These are phyloP conservation scores for Aspergillus incahuasiensis DNA, from an alignment of 495 filamentous ascomycete species.

Conservation along the genomic window DNA sequence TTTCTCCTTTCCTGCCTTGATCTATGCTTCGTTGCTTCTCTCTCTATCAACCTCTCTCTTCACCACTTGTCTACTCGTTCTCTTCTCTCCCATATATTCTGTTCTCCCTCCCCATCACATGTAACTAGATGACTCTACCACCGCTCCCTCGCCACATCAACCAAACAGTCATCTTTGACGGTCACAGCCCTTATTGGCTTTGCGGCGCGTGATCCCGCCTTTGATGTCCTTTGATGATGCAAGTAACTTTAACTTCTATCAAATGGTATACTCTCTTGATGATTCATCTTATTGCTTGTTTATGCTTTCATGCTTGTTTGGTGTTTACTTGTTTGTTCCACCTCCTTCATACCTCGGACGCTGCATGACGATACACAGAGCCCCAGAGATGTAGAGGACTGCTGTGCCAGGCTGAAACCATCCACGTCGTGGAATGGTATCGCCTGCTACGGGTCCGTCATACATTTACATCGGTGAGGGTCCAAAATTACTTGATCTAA, in stretches of 20 bases:
- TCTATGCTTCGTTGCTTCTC: background rate
- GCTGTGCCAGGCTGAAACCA: constrained; percentile 18
- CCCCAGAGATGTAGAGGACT: constrained; percentile 26
- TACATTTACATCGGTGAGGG: constrained; percentile 36
- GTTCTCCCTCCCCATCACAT: background rate
- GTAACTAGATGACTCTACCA: background rate
- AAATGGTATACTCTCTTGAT: background rate
- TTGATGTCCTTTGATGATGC: constrained; percentile 12
- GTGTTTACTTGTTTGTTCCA: constrained; percentile 2
- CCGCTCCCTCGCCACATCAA: constrained; percentile 14
- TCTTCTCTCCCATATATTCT: background rate
- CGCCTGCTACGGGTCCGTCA: constrained; percentile 20
- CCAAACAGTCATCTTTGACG: constrained; percentile 9
- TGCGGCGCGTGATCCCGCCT: constrained; percentile 17
- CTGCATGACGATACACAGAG: constrained; percentile 42
- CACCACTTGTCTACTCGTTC: background rate
- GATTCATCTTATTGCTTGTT: background rate
- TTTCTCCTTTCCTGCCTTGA: background rate
- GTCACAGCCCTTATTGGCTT: constrained; percentile 18
- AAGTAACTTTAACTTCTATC: background rate
- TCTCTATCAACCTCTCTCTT: background rate
- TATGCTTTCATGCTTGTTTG: constrained; percentile 3
- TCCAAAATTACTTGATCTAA: constrained; percentile 54
- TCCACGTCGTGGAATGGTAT: constrained; percentile 29
- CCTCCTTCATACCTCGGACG: constrained; percentile 9